Conservation (phyloP, 441 rosid species). For the Melianthus villosus region DNA sequence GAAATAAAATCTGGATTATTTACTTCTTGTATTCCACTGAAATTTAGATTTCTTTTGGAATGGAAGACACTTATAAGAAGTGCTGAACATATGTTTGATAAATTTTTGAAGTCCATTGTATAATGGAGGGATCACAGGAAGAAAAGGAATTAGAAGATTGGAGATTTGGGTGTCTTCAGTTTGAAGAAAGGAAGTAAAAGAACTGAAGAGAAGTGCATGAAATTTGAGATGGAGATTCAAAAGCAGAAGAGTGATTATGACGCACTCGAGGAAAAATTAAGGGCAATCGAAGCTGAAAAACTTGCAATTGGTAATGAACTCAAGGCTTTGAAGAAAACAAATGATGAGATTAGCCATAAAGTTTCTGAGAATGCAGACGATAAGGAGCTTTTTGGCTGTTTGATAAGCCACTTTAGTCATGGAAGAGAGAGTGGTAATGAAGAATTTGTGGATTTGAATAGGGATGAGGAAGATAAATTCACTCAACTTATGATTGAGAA, state of each 20-base stretch:
- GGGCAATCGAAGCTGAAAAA: constrained; percentile 22
- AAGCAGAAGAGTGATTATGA: constrained; percentile 18
- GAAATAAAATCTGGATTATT: too few species aligned
- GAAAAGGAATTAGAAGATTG: constrained; percentile 3
- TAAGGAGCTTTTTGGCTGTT: not conserved
- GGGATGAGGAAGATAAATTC: constrained; percentile 17
- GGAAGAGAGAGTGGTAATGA: constrained; percentile 3
- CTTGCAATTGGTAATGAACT: constrained; percentile 18
- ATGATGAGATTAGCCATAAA: constrained; percentile 2
- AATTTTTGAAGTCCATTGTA: too few species aligned
- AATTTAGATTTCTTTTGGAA: too few species aligned
- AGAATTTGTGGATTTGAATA: constrained; percentile 19
- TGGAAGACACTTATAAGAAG: too few species aligned
- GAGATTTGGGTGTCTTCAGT: not conserved
- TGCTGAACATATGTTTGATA: too few species aligned
- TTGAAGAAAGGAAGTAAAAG: constrained; percentile 10
- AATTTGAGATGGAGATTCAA: constrained; percentile 25
- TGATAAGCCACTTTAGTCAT: too few species aligned
- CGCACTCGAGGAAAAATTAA: constrained; percentile 20
- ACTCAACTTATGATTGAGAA: constrained; percentile 31
- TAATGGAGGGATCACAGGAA: too few species aligned
- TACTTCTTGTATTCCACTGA: too few species aligned
- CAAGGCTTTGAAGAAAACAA: constrained; percentile 10
- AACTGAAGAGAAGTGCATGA: constrained; percentile 20
- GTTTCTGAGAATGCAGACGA: not conserved